Base-by-base conservation (phyloP, 148 eudicot species). In the Chenopodium album region DNA sequence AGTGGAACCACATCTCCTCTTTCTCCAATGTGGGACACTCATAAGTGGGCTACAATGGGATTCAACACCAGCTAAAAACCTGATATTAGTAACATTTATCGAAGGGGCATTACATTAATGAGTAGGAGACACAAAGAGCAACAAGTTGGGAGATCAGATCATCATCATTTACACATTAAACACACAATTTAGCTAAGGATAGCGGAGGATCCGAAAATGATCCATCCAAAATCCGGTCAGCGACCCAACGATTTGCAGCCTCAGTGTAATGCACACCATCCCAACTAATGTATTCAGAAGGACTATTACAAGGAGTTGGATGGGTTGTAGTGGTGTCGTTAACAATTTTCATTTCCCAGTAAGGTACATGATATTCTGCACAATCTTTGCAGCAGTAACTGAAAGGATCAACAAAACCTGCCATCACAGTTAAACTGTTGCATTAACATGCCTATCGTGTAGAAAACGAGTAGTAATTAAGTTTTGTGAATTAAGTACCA, bases 201-300 rank as follows among this genome's bases (percentile, higher is more conserved):
- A 29, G 3, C 8, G 23, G 47, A 19, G 56, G 76, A 41, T 72
- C 76, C 0, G 52, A 19, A 34, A 75, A 17, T 17, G 78, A 34
- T 31, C 31, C 79, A 34, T 77, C 20, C n/a, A 87, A 86, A 69
- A 92, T 89, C 59, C 81, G 80, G 68, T 85, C 76, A 76, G 88
- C 84, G 17, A 92, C 34, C 92, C 90, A 90, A 69, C 80, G 84
- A 68, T 91, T 91, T 60, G 91, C 94, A 56, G 91, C 92, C 67
- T 91, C 71, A 4, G 94, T 88, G 81, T 73, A 90, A 80, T 91
- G 93, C 16, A 86, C 83, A 22, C 91, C 90, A 71, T 92, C 93
- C 95, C 95, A 92, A 52, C 76, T 88, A 52, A 90, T 83, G 71
- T 31, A 67, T 2, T 69, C 78, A 13, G 84, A 67, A 4, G 93